Base-by-base conservation (phyloP, 352 stramenopile genomes). In the Phytophthora crassamura region DNA sequence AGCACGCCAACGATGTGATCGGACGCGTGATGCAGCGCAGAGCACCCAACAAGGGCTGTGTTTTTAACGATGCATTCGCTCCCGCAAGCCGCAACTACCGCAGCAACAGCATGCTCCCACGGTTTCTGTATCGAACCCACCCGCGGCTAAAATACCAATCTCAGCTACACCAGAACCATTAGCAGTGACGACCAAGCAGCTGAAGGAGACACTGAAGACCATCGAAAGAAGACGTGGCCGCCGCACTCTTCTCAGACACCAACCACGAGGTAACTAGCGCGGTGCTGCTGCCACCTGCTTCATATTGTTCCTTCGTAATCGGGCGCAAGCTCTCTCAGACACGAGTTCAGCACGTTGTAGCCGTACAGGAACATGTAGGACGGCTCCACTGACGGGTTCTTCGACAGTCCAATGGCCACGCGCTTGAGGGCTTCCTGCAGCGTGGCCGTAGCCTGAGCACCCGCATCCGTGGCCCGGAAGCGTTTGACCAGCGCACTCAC, bases 311-410 rank as follows among this genome's bases (percentile, higher is more conserved):
- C 40, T 87, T 91, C 15, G 70, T 88, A 33, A 71, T 61, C 2
- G 87, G 87, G 5, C 83, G 83, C 33, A 95, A 65, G 15, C 73
- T 80, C 59, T 95, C 84, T n/a, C 7, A 96, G 84, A 54, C 78
- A 89, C 30, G 84, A 78, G 20, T 83, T 72, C 58, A 97, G 74
- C 38, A 97, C 54, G 72, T 97, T 95, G 82, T 89, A 93, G 18
- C 84, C 75, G 45, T 95, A 95, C 16, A 97, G 54, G 41, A 88
- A 93, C 48, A 94, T 78, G 64, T 97, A 91, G n/a, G 87, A 94
- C 8, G 72, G 75, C 30, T 97, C 89, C 14, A 94, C 86, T 5
- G 80, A 85, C n/a, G 74, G 59, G 61, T 97, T 97, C 69, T 94
- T 95, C 12, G 82, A 71, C n/a, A 97, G 72, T 18, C 89, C 89